phyloP scores from a whole-genome alignment of 768 basidiomycete genomes.

The Leucosporidium creatinivorum region DNA sequence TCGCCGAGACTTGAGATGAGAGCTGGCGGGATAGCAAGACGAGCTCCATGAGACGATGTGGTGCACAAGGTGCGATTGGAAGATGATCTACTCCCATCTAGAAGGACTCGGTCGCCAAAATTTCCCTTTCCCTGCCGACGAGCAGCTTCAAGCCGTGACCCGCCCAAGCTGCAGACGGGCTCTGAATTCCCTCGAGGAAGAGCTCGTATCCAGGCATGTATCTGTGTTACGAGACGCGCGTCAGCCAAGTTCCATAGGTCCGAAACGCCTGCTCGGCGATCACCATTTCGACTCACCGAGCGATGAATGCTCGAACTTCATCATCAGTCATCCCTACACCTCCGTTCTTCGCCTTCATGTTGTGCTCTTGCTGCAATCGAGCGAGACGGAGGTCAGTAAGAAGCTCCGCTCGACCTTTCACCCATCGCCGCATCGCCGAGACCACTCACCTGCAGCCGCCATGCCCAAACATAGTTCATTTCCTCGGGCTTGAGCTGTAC shows the following conservation, averaged over 20 bases:
- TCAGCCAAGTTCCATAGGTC: neutral
- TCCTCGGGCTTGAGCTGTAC: conserved; percentile 55
- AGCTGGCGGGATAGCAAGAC: too few relatives aligned
- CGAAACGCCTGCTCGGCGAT: too few relatives aligned
- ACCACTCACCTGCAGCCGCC: conserved; percentile 53
- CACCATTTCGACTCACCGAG: conserved; percentile 13
- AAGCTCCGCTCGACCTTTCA: neutral
- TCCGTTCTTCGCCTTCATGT: conserved; percentile 77
- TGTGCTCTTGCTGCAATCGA: conserved; percentile 64
- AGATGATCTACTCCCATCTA: conserved; percentile 32
- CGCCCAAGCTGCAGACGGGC: conserved; percentile 43
- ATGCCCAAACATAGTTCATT: conserved; percentile 62
- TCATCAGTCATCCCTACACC: conserved; percentile 83
- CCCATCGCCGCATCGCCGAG: neutral
- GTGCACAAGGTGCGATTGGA: too few relatives aligned
- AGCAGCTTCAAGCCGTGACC: conserved; percentile 52
- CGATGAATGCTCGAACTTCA: conserved; percentile 54
- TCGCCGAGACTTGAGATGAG: too few relatives aligned
- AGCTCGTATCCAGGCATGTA: conserved; percentile 93
- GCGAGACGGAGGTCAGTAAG: neutral
- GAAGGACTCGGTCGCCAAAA: conserved; percentile 47
- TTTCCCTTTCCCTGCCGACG: conserved; percentile 53
- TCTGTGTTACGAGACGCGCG: conserved; percentile 43
- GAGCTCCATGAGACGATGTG: too few relatives aligned
- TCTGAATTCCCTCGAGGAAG: conserved; percentile 57